Evolutionary conservation across 1,284 basidiomycete species (phyloP).

Genomic region (Rhodotorula mucilaginosa): DNA sequence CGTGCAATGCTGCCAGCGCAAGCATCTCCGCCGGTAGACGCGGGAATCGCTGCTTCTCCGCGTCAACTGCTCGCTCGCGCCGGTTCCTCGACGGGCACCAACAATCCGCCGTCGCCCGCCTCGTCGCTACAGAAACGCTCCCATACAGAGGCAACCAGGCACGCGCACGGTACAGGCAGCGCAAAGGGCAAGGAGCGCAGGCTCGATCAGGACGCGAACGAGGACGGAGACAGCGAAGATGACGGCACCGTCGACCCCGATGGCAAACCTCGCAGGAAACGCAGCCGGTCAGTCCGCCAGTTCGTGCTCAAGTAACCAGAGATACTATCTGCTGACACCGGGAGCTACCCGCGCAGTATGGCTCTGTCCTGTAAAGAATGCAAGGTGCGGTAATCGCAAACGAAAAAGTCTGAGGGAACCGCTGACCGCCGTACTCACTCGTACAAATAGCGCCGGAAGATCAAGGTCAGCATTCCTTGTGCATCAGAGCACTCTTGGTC

Average conservation of each 20-base stretch:
- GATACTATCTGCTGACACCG: too few species aligned
- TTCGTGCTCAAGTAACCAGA: neutral
- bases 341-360: conserved; percentile 15
- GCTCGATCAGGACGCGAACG: neutral
- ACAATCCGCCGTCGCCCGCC: neutral
- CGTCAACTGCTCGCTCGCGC: neutral
- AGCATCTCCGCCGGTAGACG: too few species aligned
- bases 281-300: conserved; percentile 7
- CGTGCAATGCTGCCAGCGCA: too few species aligned
- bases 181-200: conserved; percentile 10
- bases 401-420: neutral
- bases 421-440: neutral
- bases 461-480: conserved; percentile 18
- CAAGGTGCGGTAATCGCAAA: conserved; percentile 18
- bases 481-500: neutral
- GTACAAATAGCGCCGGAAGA: conserved; percentile 26
- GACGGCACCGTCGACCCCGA: neutral
- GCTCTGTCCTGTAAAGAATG: conserved; percentile 39
- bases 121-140: neutral
- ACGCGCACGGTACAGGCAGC: neutral
- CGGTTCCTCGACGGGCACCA: neutral
- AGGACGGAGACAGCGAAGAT: neutral
- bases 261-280: conserved; percentile 19
- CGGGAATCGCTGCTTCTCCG: too few species aligned
- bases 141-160: neutral